Percentiles rank a stretch among this genome's conserved stretches.
Conservation (phyloP, 805 yeast species). For the Lachancea waltii region DNA sequence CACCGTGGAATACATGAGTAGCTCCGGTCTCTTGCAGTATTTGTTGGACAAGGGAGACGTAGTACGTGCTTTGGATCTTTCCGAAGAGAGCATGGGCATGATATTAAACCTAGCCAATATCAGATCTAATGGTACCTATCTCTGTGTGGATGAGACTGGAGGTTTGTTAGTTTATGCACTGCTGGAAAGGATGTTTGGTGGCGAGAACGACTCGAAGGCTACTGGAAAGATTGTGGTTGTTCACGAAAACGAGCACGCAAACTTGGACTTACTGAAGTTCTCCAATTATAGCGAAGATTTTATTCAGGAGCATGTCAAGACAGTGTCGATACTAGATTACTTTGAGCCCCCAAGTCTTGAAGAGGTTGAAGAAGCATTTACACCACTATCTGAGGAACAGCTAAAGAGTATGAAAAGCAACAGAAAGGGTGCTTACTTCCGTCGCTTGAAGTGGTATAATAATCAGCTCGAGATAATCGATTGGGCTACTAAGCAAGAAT, state of each 20-base stretch:
- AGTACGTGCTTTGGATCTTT: conserved; percentile 65
- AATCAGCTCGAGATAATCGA: conserved; percentile 40
- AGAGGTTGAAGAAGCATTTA: conserved; percentile 39
- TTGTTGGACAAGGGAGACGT: conserved; percentile 72
- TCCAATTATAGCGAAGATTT: conserved; percentile 55
- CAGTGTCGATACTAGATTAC: conserved; percentile 73
- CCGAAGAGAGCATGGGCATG: conserved; percentile 77
- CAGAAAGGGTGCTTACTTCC: conserved; percentile 59
- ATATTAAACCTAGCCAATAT: conserved; percentile 74
- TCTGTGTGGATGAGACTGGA: conserved; percentile 90
- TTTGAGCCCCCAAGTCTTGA: conserved; percentile 59
- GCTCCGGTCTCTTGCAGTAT: conserved; percentile 64
- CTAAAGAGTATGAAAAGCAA: conserved; percentile 49
- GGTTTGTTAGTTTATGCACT: conserved; percentile 81
- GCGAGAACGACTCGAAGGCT: conserved; percentile 12
- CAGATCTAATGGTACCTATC: conserved; percentile 82
- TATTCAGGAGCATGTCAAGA: conserved; percentile 50
- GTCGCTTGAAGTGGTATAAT: conserved; percentile 48
- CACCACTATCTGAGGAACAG: conserved; percentile 41
- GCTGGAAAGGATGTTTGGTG: conserved; percentile 79
- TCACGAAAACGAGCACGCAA: conserved; percentile 93
- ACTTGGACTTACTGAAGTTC: conserved; percentile 60
- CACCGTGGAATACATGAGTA: conserved; percentile 68
- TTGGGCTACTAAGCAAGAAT: conserved; percentile 44
- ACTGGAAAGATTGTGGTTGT: conserved; percentile 62